These are phyloP conservation scores for Sporisorium graminicola DNA, from an alignment of 1,284 basidiomycete genomes.

Conservation along the genomic window DNA sequence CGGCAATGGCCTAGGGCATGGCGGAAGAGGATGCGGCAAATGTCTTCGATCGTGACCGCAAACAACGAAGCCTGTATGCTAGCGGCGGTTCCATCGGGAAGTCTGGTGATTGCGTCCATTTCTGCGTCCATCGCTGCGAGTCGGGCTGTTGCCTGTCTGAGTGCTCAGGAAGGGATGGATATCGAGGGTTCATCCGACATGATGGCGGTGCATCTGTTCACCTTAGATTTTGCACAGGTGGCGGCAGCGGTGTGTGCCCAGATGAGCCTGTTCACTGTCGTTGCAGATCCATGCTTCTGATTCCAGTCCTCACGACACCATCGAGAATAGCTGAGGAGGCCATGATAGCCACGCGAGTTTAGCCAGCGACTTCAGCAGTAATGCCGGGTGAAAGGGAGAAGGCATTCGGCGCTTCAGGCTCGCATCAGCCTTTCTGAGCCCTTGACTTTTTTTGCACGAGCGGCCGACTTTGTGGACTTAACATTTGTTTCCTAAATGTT, in stretches of 20 bases:
- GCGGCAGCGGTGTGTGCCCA: background rate
- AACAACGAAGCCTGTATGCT: slow-evolving; percentile 25
- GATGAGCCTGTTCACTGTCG: background rate
- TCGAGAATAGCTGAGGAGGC: background rate
- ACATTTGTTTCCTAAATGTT: background rate
- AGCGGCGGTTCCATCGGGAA: slow-evolving; percentile 16
- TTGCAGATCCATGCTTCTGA: background rate
- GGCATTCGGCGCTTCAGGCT: too few relatives aligned
- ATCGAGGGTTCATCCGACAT: background rate
- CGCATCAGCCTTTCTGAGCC: background rate
- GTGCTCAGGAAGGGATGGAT: background rate
- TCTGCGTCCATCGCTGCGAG: background rate
- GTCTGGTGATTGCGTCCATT: slow-evolving; percentile 22
- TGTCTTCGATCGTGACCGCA: slow-evolving; percentile 24
- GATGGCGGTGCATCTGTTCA: background rate
- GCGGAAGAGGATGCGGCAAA: slow-evolving; percentile 25
- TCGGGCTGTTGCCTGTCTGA: background rate
- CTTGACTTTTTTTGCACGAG: background rate
- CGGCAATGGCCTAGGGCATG: slow-evolving; percentile 6
- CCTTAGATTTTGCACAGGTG: background rate
- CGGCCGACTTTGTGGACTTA: background rate
- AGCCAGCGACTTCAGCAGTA: background rate
- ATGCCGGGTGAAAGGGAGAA: too few relatives aligned
- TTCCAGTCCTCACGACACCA: background rate
- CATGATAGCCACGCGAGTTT: background rate